Evolutionary conservation across 1,139 yeast genomes (phyloP).

Genomic region (Spathaspora sp.): DNA sequence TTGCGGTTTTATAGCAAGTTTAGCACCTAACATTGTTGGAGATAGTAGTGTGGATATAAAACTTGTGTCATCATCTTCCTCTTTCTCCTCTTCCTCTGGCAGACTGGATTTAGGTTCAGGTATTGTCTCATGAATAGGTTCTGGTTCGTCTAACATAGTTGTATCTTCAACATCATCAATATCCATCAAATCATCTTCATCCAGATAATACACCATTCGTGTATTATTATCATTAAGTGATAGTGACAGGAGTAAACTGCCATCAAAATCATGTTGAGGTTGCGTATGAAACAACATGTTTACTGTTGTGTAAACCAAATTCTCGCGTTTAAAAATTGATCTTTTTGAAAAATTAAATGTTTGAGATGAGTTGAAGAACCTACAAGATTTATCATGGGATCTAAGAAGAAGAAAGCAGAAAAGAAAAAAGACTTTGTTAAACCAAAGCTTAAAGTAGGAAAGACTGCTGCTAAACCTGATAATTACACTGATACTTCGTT

Average conservation of each 20-base stretch:
- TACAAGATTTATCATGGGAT: constrained; percentile 41
- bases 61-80: constrained; percentile 8
- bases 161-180: constrained; percentile 13
- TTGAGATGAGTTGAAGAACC: background rate
- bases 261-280: constrained; percentile 22
- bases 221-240: constrained; percentile 23
- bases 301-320: background rate
- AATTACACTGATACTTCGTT: constrained; percentile 87
- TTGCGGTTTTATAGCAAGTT: constrained; percentile 30
- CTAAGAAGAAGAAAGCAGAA: constrained; percentile 61
- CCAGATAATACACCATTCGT: background rate
- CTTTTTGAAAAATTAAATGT: constrained; percentile 1
- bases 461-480: constrained; percentile 64
- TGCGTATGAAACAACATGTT: background rate
- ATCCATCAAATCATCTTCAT: constrained; percentile 15
- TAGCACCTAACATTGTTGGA: constrained; percentile 43
- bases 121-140: background rate
- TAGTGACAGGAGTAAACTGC: constrained; percentile 24
- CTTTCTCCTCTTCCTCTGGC: constrained; percentile 4
- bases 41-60: constrained; percentile 20
- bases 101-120: background rate
- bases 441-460: constrained; percentile 87
- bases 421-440: constrained; percentile 76
- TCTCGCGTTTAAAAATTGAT: background rate
- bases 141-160: background rate